Conservation (phyloP, 805 yeast genomes). For the Wickerhamomyces strasburgensis region DNA sequence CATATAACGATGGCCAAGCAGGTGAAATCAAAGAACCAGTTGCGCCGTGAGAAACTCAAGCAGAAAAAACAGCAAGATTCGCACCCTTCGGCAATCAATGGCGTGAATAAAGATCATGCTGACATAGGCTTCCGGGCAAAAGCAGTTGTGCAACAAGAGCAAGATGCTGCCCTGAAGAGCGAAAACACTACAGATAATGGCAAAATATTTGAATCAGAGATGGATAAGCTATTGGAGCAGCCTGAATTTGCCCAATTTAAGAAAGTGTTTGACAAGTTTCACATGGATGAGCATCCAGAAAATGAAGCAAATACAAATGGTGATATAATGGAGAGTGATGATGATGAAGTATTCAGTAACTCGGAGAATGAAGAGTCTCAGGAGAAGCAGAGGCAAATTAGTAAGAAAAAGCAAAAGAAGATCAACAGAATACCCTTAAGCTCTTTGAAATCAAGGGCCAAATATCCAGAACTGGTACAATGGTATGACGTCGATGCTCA, state of each 20-base stretch:
- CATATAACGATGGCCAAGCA: conserved; percentile 9
- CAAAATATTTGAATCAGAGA: conserved; percentile 22
- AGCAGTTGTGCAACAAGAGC: too few relatives aligned
- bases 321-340: conserved; percentile 30
- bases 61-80: conserved; percentile 19
- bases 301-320: conserved; percentile 22
- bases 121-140: too few relatives aligned
- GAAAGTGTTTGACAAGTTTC: conserved; percentile 32
- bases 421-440: conserved; percentile 60
- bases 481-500: conserved; percentile 85
- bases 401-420: conserved; percentile 49
- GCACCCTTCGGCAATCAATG: too few relatives aligned
- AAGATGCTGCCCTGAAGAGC: too few relatives aligned
- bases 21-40: conserved; percentile 33
- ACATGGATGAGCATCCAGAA: conserved; percentile 16
- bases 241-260: conserved; percentile 32
- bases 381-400: conserved; percentile 17
- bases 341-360: too few relatives aligned
- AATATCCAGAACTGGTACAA: conserved; percentile 70
- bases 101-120: background rate
- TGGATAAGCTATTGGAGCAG: conserved; percentile 23
- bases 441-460: conserved; percentile 53
- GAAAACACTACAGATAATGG: too few relatives aligned
- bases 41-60: conserved; percentile 28
- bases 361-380: conserved; percentile 8